Conservation (phyloP, 768 basidiomycete species). For the Daedaleopsis sinensis region DNA sequence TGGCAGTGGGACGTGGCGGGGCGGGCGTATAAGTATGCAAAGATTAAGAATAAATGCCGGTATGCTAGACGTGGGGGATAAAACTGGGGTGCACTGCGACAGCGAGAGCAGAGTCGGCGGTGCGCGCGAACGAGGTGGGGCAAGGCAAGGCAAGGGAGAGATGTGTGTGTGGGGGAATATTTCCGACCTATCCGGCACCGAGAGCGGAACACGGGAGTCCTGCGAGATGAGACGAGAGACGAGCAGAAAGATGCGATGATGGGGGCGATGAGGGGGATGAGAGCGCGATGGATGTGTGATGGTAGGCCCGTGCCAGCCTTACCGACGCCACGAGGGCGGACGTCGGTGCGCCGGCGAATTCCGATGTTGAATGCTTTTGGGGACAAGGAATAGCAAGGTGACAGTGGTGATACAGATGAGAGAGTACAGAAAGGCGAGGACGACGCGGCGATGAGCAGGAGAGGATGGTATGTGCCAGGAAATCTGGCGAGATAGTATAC, state of each 20-base stretch:
- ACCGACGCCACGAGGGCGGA: neutral
- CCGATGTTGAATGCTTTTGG: slow-evolving; percentile 18
- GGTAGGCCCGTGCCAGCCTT: slow-evolving; percentile 3
- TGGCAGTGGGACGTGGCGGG: neutral
- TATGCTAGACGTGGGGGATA: slow-evolving; percentile 1
- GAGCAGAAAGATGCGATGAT: neutral
- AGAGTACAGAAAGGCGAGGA: slow-evolving; percentile 15
- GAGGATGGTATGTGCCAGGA: neutral
- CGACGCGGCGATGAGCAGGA: slow-evolving; percentile 1
- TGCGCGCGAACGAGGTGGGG: no score
- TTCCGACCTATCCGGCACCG: slow-evolving; percentile 20
- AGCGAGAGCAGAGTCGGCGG: neutral
- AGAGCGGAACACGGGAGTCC: slow-evolving; percentile 16
- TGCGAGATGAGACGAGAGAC: slow-evolving; percentile 13
- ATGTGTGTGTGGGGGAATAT: neutral
- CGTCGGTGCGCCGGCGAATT: slow-evolving; percentile 4
- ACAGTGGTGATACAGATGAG: slow-evolving; percentile 15
- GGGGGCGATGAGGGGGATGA: slow-evolving; percentile 7
- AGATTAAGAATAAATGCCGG: slow-evolving; percentile 9
- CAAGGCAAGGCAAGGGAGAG: neutral
- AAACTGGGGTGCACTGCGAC: neutral
- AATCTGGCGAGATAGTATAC: slow-evolving; percentile 10
- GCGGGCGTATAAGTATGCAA: slow-evolving; percentile 8
- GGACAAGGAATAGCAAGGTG: slow-evolving; percentile 16
- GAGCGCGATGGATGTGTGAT: slow-evolving; percentile 5